These are phyloP conservation scores for Pyrus pyrifolia DNA, from an alignment of 306 rosid genomes.

Conservation along the genomic window DNA sequence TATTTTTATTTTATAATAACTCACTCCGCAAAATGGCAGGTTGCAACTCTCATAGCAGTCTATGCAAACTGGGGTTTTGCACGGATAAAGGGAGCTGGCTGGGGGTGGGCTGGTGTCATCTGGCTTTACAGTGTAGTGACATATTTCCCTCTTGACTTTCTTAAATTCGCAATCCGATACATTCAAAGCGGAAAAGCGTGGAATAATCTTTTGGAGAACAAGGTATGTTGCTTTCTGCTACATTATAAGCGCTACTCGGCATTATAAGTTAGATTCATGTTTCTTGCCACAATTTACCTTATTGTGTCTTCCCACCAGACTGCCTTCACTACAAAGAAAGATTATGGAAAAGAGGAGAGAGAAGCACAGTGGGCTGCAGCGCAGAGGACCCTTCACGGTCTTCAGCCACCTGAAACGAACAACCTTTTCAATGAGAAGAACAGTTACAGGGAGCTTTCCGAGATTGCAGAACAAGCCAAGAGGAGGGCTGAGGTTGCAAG, in stretches of 20 bases:
- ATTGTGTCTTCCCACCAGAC: conserved; percentile 45
- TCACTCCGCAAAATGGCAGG: conserved; percentile 31
- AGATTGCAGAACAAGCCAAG: conserved; percentile 97
- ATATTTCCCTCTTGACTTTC: conserved; percentile 77
- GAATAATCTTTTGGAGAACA: conserved; percentile 94
- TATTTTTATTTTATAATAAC: no score
- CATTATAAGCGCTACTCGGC: background rate
- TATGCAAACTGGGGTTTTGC: conserved; percentile 85
- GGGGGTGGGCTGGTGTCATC: conserved; percentile 99
- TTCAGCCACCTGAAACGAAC: conserved; percentile 78
- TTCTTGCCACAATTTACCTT: background rate
- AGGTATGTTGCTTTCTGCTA: conserved; percentile 32
- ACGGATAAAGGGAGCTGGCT: conserved; percentile 71
- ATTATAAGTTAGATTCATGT: background rate
- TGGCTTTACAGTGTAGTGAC: conserved; percentile 87
- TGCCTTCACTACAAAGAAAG: conserved; percentile 97
- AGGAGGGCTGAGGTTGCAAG: conserved; percentile 97
- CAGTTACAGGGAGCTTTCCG: conserved; percentile 85
- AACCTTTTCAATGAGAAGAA: conserved; percentile 58
- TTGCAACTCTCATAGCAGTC: conserved; percentile 84
- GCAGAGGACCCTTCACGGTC: conserved; percentile 96
- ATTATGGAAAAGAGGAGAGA: conserved; percentile 97
- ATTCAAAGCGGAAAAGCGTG: conserved; percentile 85
- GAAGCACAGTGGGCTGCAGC: conserved; percentile 99
- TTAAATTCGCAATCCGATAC: conserved; percentile 86